Conservation (phyloP, 2,329 filamentous ascomycete genomes). For the Colletotrichum cereale region DNA sequence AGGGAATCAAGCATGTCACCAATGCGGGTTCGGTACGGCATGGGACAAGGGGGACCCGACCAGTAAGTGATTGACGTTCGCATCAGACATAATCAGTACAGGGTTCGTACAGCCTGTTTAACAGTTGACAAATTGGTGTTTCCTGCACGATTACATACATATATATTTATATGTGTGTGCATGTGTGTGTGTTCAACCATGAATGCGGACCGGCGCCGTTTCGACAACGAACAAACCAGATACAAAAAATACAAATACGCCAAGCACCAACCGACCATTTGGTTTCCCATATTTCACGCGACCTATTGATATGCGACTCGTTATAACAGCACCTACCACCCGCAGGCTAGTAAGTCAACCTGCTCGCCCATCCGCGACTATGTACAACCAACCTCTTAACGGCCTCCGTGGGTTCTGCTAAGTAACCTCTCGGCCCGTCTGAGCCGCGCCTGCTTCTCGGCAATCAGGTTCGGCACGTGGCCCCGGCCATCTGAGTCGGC, state of each 20-base stretch:
- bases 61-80: background rate
- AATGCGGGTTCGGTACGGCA: no score
- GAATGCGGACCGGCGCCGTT: background rate
- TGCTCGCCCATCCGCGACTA: background rate
- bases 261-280: background rate
- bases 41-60: background rate
- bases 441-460: constrained; percentile 55
- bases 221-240: background rate
- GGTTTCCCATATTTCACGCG: constrained; percentile 8
- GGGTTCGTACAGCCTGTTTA: background rate
- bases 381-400: background rate
- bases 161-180: background rate
- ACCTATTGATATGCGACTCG: background rate
- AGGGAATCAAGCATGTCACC: background rate
- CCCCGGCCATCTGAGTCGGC: constrained; percentile 41
- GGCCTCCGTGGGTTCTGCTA: constrained; percentile 11
- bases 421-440: constrained; percentile 56
- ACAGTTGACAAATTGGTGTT: constrained; percentile 25
- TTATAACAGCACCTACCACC: background rate
- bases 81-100: background rate
- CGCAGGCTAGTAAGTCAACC: background rate
- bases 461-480: constrained; percentile 45
- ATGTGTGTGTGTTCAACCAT: background rate
- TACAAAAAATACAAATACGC: constrained; percentile 3
- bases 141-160: constrained; percentile 5